Evolutionary conservation across 2,329 filamentous ascomycete genomes (phyloP), one percentile per base, ranked within the genome.

Genomic region (Trichoderma asperellum): DNA sequence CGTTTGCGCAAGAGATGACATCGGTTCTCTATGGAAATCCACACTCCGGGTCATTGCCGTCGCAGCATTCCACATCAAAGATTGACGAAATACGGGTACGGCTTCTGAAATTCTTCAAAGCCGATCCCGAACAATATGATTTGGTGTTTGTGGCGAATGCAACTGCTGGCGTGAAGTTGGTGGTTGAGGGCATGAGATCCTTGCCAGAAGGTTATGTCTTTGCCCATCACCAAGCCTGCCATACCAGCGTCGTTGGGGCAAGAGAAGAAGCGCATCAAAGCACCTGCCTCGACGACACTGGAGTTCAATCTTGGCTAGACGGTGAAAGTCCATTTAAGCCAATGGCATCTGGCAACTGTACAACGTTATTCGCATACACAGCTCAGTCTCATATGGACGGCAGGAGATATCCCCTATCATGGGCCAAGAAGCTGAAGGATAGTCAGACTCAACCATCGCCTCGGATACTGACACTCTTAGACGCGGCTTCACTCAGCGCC

Each of bases 361-460:
- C 79, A 32, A 77, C 81, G 16, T 72, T 87, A 0, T 93, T 98
- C 77, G 92, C 93, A 34, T 97, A 93, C 77, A 92, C 95, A 8
- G 94, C 91, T 1, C 95, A 98, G 77, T 97, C 94, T 37, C 97
- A 97, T 76, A 92, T 97, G 91, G 91, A 95, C 72, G 95, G 95
- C 2, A 87, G 86, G 27, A 88, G 92, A 65, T 85, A 93, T 70
- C 92, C 94, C 8, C 77, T 93, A 18, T 79, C 83, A 4, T 97
- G 94, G 94, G 84, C 86, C 57, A 76, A 79, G 59, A 75, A 80
- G 29, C 75, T 89, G 61, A 84, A 85, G 52, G 69, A 72, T 12
- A 60, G 61, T 34, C 72, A 76, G 12, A 47, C 73, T n/a, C 66
- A 66, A 12, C 55, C 63, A 1, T 72, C 49, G 1, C 27, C 71